phyloP scores from a whole-genome alignment of 257 asterid genomes.

The Penstemon eatonii region DNA sequence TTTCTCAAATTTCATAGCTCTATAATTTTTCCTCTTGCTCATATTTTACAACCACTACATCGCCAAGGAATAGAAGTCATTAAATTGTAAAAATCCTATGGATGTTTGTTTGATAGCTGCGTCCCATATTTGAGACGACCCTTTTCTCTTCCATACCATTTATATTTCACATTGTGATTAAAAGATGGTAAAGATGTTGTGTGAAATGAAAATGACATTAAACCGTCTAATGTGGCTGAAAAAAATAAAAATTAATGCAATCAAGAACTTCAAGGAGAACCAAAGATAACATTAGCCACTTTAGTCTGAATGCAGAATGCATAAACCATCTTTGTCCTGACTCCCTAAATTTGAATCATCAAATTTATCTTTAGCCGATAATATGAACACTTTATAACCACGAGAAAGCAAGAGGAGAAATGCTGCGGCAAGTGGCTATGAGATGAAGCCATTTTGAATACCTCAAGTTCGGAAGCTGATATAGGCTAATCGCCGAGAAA shows the following conservation, averaged over 20 bases:
- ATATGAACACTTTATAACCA: neutral
- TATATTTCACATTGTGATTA: too few relatives aligned
- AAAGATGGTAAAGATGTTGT: too few relatives aligned
- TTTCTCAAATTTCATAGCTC: conserved; percentile 1
- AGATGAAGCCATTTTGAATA: conserved; percentile 34
- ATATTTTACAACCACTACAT: neutral
- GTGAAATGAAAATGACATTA: too few relatives aligned
- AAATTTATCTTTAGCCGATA: neutral
- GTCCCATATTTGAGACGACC: neutral
- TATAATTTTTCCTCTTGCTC: neutral
- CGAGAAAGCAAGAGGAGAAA: conserved; percentile 17
- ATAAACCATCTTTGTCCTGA: conserved; percentile 1
- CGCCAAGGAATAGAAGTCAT: neutral
- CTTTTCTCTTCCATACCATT: too few relatives aligned
- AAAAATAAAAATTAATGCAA: too few relatives aligned
- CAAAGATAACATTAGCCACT: too few relatives aligned
- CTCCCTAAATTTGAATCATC: conserved; percentile 15
- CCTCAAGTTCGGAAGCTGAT: conserved; percentile 82
- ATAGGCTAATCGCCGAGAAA: conserved; percentile 93
- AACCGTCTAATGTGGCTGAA: too few relatives aligned
- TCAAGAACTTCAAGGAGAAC: too few relatives aligned
- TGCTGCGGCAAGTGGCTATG: conserved; percentile 15
- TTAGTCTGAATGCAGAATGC: too few relatives aligned
- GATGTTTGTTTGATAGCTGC: conserved; percentile 10
- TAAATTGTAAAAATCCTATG: neutral